Evolutionary conservation across 1,284 basidiomycete genomes (phyloP).

Genomic region (Sporisorium graminicola): DNA sequence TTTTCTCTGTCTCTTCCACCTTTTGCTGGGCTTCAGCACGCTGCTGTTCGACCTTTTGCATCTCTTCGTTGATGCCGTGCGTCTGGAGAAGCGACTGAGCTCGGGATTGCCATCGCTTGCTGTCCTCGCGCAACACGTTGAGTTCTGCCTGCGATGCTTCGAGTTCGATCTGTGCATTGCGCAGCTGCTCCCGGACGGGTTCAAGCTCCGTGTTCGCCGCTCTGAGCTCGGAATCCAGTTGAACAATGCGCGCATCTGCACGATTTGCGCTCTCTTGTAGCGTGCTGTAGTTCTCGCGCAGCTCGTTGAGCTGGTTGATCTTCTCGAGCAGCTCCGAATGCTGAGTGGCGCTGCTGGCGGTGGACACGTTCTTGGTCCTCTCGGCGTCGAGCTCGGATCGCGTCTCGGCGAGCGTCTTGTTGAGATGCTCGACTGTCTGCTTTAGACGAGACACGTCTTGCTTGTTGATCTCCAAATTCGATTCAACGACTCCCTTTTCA

Average conservation of each 20-base stretch:
- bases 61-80: constrained; percentile 81
- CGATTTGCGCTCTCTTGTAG: constrained; percentile 82
- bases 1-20: constrained; percentile 39
- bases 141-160: constrained; percentile 80
- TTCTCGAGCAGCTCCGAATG: constrained; percentile 87
- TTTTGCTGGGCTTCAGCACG: constrained; percentile 51
- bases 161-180: constrained; percentile 79
- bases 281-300: constrained; percentile 88
- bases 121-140: constrained; percentile 81
- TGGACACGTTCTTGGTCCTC: constrained; percentile 37
- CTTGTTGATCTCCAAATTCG: constrained; percentile 86
- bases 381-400: constrained; percentile 70
- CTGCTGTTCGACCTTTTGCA: constrained; percentile 65
- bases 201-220: constrained; percentile 77
- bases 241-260: constrained; percentile 73
- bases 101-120: constrained; percentile 84
- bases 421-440: constrained; percentile 80
- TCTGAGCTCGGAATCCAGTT: constrained; percentile 72
- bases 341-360: constrained; percentile 77
- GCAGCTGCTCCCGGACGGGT: constrained; percentile 80
- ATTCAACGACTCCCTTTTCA: constrained; percentile 89
- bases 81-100: constrained; percentile 84
- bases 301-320: constrained; percentile 86
- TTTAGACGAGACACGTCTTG: constrained; percentile 84
- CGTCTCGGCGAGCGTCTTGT: constrained; percentile 79